These are phyloP conservation scores for Aureobasidium vineae DNA, from an alignment of 2,329 filamentous ascomycete species.

Conservation along the genomic window DNA sequence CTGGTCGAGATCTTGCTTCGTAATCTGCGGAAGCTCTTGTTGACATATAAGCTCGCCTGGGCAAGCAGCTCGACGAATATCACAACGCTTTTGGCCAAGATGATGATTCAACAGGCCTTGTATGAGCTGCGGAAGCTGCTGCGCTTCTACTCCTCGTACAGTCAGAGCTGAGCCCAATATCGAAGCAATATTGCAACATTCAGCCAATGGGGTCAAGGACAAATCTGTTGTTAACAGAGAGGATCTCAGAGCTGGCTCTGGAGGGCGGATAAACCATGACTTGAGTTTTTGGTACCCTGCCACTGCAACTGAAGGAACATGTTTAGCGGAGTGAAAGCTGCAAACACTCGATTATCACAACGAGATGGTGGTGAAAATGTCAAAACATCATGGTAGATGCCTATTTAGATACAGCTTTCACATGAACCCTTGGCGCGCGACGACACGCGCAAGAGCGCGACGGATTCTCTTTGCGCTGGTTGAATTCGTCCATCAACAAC, in stretches of 20 bases:
- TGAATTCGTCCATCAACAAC: neutral
- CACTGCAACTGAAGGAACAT: no score
- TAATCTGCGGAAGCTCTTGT: neutral
- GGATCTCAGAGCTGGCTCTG: no score
- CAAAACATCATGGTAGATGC: neutral
- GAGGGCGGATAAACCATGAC: neutral
- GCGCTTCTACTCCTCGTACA: neutral
- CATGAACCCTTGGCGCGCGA: neutral
- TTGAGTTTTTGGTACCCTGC: neutral
- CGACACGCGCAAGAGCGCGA: slow-evolving; percentile 10
- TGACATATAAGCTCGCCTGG: no score
- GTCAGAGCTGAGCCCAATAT: neutral
- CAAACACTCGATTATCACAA: neutral
- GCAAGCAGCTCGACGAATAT: neutral
- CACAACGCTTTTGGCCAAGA: neutral
- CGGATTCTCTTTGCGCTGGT: slow-evolving; percentile 6
- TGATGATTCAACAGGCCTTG: neutral
- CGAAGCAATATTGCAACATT: neutral
- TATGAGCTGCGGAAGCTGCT: neutral
- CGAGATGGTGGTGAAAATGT: neutral
- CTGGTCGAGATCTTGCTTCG: neutral
- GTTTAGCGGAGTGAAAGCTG: neutral
- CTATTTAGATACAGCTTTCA: neutral
- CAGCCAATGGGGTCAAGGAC: neutral
- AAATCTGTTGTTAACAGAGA: neutral